These are phyloP conservation scores for Aurinia saxatilis DNA, from an alignment of 345 rosid species.

Conservation along the genomic window DNA sequence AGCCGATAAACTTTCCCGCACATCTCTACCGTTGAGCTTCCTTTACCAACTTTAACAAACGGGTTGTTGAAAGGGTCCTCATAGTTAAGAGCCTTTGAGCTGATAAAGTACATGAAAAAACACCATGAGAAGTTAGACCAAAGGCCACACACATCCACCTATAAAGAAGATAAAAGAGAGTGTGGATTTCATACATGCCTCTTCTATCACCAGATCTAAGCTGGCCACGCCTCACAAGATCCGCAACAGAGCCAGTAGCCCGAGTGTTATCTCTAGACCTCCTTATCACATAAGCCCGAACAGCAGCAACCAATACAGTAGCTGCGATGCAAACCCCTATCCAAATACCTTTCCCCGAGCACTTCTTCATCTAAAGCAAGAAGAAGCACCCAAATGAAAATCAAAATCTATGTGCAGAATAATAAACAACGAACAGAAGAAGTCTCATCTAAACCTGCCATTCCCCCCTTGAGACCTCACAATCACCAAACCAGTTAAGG, in stretches of 20 bases:
- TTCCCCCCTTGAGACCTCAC: not conserved
- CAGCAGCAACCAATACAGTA: conserved; percentile 44
- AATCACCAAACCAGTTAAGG: not conserved
- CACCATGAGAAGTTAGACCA: not conserved
- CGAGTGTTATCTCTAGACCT: conserved; percentile 40
- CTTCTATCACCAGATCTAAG: conserved; percentile 88
- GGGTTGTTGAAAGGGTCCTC: conserved; percentile 97
- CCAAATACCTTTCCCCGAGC: conserved; percentile 30
- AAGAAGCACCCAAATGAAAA: not conserved
- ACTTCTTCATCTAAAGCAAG: conserved; percentile 38
- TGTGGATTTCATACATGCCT: conserved; percentile 81
- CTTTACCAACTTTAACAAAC: conserved; percentile 66
- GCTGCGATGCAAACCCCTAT: conserved; percentile 45
- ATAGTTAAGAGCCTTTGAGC: conserved; percentile 68
- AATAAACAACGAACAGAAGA: not conserved
- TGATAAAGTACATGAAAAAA: conserved; percentile 30
- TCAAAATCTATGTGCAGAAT: not conserved
- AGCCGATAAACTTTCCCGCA: conserved; percentile 82
- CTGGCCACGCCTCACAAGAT: conserved; percentile 97
- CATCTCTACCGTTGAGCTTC: conserved; percentile 78
- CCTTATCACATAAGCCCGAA: conserved; percentile 40
- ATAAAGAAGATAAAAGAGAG: not conserved
- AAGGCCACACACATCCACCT: not conserved
- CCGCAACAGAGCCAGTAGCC: conserved; percentile 78
- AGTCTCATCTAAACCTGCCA: not conserved